Evolutionary conservation across 2,329 filamentous ascomycete genomes (phyloP), one percentile per base, ranked within the genome.

Genomic region (Microdochium trichocladiopsis): DNA sequence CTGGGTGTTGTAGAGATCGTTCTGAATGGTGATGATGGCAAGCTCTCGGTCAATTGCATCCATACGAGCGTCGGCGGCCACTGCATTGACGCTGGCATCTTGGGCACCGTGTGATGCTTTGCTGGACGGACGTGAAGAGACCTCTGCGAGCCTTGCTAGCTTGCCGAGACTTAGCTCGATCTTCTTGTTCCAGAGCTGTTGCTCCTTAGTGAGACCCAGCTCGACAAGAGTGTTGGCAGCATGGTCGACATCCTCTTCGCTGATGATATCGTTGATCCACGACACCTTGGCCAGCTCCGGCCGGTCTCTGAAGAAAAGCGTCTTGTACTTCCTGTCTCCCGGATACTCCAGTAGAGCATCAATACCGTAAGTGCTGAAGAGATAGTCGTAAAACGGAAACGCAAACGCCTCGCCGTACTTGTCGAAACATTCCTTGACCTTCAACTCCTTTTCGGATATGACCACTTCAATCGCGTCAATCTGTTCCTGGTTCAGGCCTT

Each of bases 241-340:
- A 52, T 82, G 79, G 12, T 81, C 75, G 56, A 90, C 90, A 60
- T 96, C 84, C 53, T 84, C 78, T 64, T 94, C 88, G 23, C 81
- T 79, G 55, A 84, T 77, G 8, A 97, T 79, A 64, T 97, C 92
- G 65, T 99, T 95, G 71, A 99, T 95, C 94, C 94, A 99, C 49
- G 86, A 85, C 47, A 99, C 77, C 61, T 90, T 90, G 25, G 86
- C 85, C 56, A 90, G 83, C 56, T 84, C 78, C 0, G 84, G 80
- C 57, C 84, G 82, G 52, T 82, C 84, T 43, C 88, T 83, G 48
- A 99, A 76, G 61, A 91, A 99, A 50, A 78, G 77, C 1, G 90
- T 95, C 52, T 95, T 80, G 61, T 84, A 86, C 50, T 80, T 72
- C 58, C 84, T 83, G 61, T 92, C 87, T 52, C 83, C 72, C 24